Evolutionary conservation across 2,329 filamentous ascomycete species (phyloP), one percentile per base, ranked within the genome.

Genomic region (Phaeophleospora eucalypticola): DNA sequence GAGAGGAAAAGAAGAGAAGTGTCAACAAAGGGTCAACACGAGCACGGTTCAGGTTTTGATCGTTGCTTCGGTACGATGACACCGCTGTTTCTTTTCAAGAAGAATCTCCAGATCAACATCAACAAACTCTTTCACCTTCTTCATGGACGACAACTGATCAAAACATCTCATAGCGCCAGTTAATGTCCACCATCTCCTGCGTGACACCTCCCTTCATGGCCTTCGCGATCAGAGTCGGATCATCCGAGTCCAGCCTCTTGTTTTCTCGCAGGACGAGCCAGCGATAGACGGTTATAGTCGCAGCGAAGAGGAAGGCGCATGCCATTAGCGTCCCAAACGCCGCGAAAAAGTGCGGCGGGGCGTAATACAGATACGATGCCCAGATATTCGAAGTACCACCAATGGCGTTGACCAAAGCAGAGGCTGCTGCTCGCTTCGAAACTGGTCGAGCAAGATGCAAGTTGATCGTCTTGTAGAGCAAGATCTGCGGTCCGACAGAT

Each of bases 381-480:
- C 67, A 72, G 36, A 72, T 70, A 41, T 46, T 43, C 12, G 21
- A 41, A 1, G 42, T 46, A 0, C 39, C 65, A 67, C 18, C 61
- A 63, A 6, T 67, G 58, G 54, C 53, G 38, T 57, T 58, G 41
- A 58, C 49, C 12, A 57, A 17, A 7, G 49, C 58, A 34, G 57
- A 50, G 9, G 56, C 56, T 1, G 49, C 54, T 17, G 56, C 52
- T 29, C 56, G 54, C 43, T 58, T 60, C 4, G 51, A 52, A 6
- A 49, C 54, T 9, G 54, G 54, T 2, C 56, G 52, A 2, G 54
- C 51, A 4, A 73, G 39, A 56, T 49, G n/a, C 45, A 45, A 14
- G 47, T 52, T 41, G 71, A 73, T 68, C 55, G 79, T 79, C 77
- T 77, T 80, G 0, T 75, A 77, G 63, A 77, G 70, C 1, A 76